Percentiles rank a stretch among this genome's conserved stretches.
Evolutionary conservation across 805 yeast genomes (phyloP).

Genomic region (Lipomyces mesembrius): DNA sequence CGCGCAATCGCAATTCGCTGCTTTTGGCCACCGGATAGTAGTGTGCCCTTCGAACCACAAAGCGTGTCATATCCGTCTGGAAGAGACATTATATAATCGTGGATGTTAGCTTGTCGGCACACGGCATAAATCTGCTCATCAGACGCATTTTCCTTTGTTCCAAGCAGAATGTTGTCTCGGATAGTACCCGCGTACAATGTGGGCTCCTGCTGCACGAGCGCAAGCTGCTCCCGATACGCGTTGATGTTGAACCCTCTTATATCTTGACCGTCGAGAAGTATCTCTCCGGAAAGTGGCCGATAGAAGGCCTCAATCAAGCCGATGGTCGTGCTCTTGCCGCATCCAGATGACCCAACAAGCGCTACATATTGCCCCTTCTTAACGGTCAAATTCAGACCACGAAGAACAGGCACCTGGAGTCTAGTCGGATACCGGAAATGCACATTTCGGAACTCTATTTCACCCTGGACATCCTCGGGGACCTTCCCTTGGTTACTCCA

Average conservation of each 20-base stretch:
- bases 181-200: constrained; percentile 76
- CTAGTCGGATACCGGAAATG: constrained; percentile 45
- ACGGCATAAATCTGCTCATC: constrained; percentile 51
- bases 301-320: constrained; percentile 53
- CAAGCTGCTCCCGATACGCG: constrained; percentile 57
- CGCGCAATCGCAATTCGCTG: constrained; percentile 68
- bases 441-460: constrained; percentile 55
- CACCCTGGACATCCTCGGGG: constrained; percentile 50
- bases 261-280: constrained; percentile 33
- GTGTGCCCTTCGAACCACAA: constrained; percentile 54
- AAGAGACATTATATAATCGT: constrained; percentile 54
- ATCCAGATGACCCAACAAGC: constrained; percentile 85
- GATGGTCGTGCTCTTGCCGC: constrained; percentile 52
- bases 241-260: constrained; percentile 49
- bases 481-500: constrained; percentile 39
- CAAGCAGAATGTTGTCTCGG: constrained; percentile 67
- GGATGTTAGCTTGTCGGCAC: constrained; percentile 57
- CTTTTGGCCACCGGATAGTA: constrained; percentile 67
- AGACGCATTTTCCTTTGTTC: constrained; percentile 42
- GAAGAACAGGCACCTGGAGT: constrained; percentile 41
- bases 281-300: constrained; percentile 26
- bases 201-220: constrained; percentile 67
- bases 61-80: constrained; percentile 60
- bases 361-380: constrained; percentile 88
- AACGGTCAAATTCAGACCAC: constrained; percentile 43